These are phyloP conservation scores for Myrmaecium sp. DNA, from an alignment of 2,329 filamentous ascomycete genomes.

Conservation along the genomic window DNA sequence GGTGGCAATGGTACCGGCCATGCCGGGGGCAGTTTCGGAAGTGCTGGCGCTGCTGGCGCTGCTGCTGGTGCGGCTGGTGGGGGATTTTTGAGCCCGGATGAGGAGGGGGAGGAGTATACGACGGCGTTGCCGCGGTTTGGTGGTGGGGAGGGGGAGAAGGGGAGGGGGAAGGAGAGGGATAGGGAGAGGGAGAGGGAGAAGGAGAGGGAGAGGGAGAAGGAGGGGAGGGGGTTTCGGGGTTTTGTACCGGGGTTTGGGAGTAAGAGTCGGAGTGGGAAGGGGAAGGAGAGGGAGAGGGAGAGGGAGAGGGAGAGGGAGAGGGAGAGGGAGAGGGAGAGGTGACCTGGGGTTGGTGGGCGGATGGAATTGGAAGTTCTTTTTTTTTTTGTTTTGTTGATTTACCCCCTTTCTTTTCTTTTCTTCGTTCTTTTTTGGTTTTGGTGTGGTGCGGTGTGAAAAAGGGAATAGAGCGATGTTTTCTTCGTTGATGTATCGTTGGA, in stretches of 20 bases:
- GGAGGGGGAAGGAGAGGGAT: conserved; percentile 8
- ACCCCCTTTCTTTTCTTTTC: no score
- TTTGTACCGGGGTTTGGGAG: background rate
- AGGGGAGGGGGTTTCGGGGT: background rate
- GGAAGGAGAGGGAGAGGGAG: conserved; percentile 3
- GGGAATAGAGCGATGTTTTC: no score
- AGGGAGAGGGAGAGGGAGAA: conserved; percentile 7
- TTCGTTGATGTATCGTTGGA: no score
- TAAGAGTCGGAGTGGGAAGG: background rate
- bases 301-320: conserved; percentile 2
- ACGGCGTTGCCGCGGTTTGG: conserved; percentile 19
- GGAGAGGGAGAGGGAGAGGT: background rate
- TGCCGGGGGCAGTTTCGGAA: conserved; percentile 10
- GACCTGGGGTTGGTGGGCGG: background rate
- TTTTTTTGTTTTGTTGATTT: no score
- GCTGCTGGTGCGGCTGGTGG: no score
- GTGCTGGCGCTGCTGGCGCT: conserved; percentile 10
- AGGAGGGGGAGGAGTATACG: conserved; percentile 21
- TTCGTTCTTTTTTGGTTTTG: no score
- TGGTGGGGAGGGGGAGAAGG: background rate
- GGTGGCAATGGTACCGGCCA: no score
- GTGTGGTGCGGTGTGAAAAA: no score
- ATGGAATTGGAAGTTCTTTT: background rate
- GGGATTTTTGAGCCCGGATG: conserved; percentile 20
- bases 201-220: conserved; percentile 2